Percentiles rank a stretch among this genome's conserved stretches.
phyloP scores from a whole-genome alignment of 2,329 filamentous ascomycete genomes.

The Talaromyces marneffei region DNA sequence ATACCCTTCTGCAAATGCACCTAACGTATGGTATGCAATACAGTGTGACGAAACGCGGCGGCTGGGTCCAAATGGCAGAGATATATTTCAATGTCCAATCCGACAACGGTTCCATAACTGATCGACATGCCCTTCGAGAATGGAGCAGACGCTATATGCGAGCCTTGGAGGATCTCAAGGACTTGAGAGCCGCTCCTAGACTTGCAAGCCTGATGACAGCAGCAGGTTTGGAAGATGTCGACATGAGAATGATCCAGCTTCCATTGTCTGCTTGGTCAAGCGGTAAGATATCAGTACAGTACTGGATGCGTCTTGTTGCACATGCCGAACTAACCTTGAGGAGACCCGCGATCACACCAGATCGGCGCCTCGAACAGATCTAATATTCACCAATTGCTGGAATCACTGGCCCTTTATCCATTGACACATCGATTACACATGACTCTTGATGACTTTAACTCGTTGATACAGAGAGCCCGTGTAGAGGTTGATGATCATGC shows the following conservation, averaged over 20 bases:
- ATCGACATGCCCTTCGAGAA: conserved; percentile 57
- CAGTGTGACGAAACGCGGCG: conserved; percentile 59
- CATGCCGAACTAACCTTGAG: neutral
- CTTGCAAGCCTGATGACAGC: conserved; percentile 54
- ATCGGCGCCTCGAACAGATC: conserved; percentile 39
- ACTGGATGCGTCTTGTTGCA: neutral
- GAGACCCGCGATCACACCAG: conserved; percentile 38
- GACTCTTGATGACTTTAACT: conserved; percentile 33
- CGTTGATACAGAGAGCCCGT: conserved; percentile 33
- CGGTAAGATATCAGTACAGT: conserved; percentile 44
- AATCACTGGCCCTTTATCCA: conserved; percentile 39
- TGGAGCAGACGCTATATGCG: conserved; percentile 64
- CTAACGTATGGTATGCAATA: conserved; percentile 3
- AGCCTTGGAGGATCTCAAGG: conserved; percentile 58
- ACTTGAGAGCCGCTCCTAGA: conserved; percentile 59
- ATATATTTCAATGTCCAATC: conserved; percentile 81
- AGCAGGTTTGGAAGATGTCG: conserved; percentile 64
- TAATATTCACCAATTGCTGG: conserved; percentile 35
- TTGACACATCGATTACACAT: conserved; percentile 40
- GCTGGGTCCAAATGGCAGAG: conserved; percentile 87
- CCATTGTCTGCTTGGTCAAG: conserved; percentile 65
- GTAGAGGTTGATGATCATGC: conserved; percentile 32
- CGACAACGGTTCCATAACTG: conserved; percentile 70
- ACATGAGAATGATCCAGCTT: conserved; percentile 58
- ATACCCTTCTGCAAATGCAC: neutral